Base-by-base conservation (phyloP, 306 rosid genomes). In the Abrus precatorius region DNA sequence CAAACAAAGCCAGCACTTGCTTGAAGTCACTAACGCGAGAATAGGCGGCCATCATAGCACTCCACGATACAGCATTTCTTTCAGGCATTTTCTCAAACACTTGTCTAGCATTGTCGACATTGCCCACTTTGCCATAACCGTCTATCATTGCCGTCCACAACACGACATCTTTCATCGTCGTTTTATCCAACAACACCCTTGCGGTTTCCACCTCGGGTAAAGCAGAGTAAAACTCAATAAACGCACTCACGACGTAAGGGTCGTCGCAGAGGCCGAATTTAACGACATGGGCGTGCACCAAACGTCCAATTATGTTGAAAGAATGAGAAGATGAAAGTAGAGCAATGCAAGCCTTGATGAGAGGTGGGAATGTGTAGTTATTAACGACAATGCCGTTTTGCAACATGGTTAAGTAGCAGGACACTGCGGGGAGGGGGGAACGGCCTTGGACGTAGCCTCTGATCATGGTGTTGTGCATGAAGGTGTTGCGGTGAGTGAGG, bases 81-180 rank as follows among this genome's bases (percentile, higher is more conserved):
- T 88, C 86, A 12, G 92, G 93, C 96, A 94, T 94, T 88, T 87
- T 79, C 12, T 94, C 95, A 73, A 94, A 94, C 92, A 94, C 0
- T 9, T 33, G 77, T 65, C 93, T 73, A 0, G 98, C 98, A 77
- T 38, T 87, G 2, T 85, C 84, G 52, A 90, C 77, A 47, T 91
- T 69, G 40, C 95, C 97, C 6, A 78, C 63, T 76, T 92, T 94
- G 20, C 98, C 97, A 70, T 92, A 92, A 50, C 97, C 97, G 38
- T 92, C 90, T 7, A 90, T 61, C 97, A 94, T 88, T 0, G 91
- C 84, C 28, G 97, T 94, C 97, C 97, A 90, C 66, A 90, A 78
- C 33, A 94, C 95, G 44, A 94, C 98, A 65, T 94, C 98, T 76
- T 79, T 94, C 48, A 38, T 48, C 0, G 77, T 2, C 57, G 68